Evolutionary conservation across 345 rosid genomes (phyloP).

Genomic region (Orychophragmus violaceus): DNA sequence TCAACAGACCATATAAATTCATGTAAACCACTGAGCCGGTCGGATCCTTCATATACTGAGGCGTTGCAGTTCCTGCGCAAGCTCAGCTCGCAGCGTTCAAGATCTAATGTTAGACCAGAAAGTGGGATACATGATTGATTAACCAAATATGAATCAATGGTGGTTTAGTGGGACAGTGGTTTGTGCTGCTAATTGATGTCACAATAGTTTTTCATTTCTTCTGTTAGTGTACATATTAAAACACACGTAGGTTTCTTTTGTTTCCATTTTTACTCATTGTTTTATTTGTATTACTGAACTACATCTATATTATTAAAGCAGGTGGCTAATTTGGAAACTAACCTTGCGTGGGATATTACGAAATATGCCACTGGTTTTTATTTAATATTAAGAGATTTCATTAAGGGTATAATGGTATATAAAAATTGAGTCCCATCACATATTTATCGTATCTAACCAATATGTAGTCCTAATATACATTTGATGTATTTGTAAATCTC

Average conservation of each 20-base stretch:
- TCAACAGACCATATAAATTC: constrained; percentile 97
- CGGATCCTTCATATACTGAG: constrained; percentile 78
- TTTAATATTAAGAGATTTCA: too few relatives aligned
- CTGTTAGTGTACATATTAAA: constrained; percentile 8
- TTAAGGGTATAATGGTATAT: too few relatives aligned
- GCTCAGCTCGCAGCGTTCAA: constrained; percentile 43
- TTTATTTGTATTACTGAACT: constrained; percentile 1
- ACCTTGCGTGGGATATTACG: too few relatives aligned
- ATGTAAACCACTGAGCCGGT: constrained; percentile 80
- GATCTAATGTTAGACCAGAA: constrained; percentile 16
- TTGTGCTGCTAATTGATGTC: constrained; percentile 3
- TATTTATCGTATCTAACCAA: too few relatives aligned
- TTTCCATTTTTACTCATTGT: background rate
- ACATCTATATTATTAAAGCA: too few relatives aligned
- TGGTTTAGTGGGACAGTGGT: background rate
- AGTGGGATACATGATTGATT: constrained; percentile 16
- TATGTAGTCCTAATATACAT: too few relatives aligned
- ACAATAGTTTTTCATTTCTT: background rate
- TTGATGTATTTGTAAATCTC: too few relatives aligned
- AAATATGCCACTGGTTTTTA: too few relatives aligned
- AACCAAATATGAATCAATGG: background rate
- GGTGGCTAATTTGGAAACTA: too few relatives aligned
- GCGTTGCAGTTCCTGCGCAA: constrained; percentile 57
- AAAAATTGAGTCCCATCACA: too few relatives aligned
- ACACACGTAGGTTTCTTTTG: background rate